Conservation (phyloP, 768 basidiomycete genomes). For the Termitomyces heimii region DNA sequence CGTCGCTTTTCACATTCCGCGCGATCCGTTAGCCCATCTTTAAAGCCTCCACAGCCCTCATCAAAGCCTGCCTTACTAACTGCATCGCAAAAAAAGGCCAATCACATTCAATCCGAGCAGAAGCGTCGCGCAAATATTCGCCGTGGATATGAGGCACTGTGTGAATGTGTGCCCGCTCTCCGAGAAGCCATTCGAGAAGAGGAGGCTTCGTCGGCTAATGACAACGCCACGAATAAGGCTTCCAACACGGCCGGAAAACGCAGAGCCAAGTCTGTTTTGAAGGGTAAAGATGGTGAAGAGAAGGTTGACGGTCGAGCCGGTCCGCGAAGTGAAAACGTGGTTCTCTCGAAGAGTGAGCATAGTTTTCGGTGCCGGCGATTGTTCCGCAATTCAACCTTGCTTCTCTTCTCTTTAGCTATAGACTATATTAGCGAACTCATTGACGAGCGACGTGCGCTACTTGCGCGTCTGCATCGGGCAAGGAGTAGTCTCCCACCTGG, state of each 20-base stretch:
- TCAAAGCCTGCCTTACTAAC: constrained; percentile 54
- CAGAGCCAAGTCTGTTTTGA: constrained; percentile 44
- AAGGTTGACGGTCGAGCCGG: constrained; percentile 81
- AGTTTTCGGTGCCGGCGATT: no score
- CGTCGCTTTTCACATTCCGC: constrained; percentile 4
- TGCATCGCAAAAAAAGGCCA: constrained; percentile 85
- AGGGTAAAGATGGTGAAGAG: constrained; percentile 39
- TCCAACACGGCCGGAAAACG: constrained; percentile 22
- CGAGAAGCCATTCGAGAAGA: constrained; percentile 75
- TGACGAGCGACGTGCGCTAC: constrained; percentile 49
- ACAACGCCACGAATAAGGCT: constrained; percentile 15
- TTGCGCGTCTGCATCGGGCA: constrained; percentile 55
- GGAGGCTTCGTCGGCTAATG: constrained; percentile 30
- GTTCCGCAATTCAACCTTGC: neutral
- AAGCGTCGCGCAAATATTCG: constrained; percentile 90
- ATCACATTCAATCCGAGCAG: constrained; percentile 93
- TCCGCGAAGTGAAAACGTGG: constrained; percentile 86
- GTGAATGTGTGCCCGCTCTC: constrained; percentile 76
- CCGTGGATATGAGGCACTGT: constrained; percentile 83
- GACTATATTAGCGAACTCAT: constrained; percentile 74
- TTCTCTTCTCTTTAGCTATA: constrained; percentile 55
- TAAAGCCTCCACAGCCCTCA: constrained; percentile 7
- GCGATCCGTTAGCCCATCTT: constrained; percentile 2
- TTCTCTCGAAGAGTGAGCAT: constrained; percentile 78
- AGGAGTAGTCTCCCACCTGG: constrained; percentile 48